Evolutionary conservation across 2,329 filamentous ascomycete species (phyloP).

Genomic region (Penicillium paneum): DNA sequence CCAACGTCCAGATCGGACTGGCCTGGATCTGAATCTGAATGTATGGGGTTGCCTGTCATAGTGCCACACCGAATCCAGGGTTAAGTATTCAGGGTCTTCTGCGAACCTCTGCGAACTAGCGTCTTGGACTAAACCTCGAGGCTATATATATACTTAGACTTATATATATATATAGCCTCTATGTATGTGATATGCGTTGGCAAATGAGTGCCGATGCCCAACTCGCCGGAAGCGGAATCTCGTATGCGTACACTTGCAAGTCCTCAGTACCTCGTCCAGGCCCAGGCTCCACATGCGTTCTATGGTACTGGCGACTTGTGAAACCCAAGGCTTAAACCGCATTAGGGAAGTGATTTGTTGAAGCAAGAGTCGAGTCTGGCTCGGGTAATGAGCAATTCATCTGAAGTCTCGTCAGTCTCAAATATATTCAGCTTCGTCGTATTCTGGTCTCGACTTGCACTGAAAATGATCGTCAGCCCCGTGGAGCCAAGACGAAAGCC

Average conservation of each 20-base stretch:
- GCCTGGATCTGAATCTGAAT: not conserved
- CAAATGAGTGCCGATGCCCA: conserved; percentile 1
- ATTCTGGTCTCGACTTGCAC: not conserved
- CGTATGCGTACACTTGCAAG: not conserved
- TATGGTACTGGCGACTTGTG: conserved; percentile 2
- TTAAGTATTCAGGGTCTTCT: not conserved
- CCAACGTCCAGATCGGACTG: not conserved
- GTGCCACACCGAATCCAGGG: not conserved
- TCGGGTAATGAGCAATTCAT: conserved; percentile 7
- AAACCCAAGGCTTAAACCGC: not conserved
- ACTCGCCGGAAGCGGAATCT: conserved; percentile 12
- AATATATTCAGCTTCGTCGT: no score
- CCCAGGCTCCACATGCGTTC: not conserved
- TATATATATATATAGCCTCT: not conserved
- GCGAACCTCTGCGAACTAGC: conserved; percentile 9
- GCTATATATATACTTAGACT: not conserved
- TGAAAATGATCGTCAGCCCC: conserved; percentile 20
- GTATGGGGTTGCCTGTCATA: conserved; percentile 1
- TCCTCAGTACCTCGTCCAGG: conserved; percentile 4
- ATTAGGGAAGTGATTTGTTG: not conserved
- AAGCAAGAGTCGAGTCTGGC: conserved; percentile 1
- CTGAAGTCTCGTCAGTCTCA: not conserved
- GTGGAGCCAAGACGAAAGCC: conserved; percentile 9
- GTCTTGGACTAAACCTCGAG: not conserved
- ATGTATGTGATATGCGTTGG: conserved; percentile 1